Evolutionary conservation across 148 eudicot species (phyloP), one percentile per base, ranked within the genome.

Genomic region (Heliosperma pusillum): DNA sequence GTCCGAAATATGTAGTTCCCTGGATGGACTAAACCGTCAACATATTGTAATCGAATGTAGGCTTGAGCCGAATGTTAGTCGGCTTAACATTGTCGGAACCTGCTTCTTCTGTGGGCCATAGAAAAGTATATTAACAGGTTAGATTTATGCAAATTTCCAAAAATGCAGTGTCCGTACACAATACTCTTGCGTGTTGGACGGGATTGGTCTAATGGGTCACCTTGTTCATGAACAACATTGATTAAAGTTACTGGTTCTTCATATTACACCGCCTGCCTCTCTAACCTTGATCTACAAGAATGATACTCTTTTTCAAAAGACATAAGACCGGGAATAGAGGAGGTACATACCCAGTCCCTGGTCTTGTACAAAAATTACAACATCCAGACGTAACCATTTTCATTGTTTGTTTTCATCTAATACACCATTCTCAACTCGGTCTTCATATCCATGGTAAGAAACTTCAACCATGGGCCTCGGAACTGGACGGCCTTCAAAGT

Each of bases 401-500:
- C 87, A 90, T 24, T 77, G 78, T 74, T 84, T 81, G 81, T 78
- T 88, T 85, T 90, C 97, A 79, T 72, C 88, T 74, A 89, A 87
- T 78, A 84, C 90, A 84, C 96, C 90, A 78, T 85, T 94, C 82
- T 91, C 96, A 80, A 82, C 84, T 82, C 77, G 89, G 66, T 77
- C 81, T 65, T 92, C 96, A 71, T 78, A 80, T 61, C 89, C 88
- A 79, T 88, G 96, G 86, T 95, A 92, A 73, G 99, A 90, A 82
- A 90, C 97, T 82, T 92, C 97, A 82, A 87, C 79, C 97, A 95
- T 95, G 59, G 99, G 97, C 77, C 77, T 90, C 50, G 99, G 99
- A 17, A 79, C 57, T 53, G 91, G 88, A 22, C 97, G 97, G n/a
- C 76, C 89, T 74, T 80, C 94, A 66, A 95, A 87, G 70, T 92